Evolutionary conservation across 176 grass and related monocot species (phyloP).

Genomic region (Lolium perenne): DNA sequence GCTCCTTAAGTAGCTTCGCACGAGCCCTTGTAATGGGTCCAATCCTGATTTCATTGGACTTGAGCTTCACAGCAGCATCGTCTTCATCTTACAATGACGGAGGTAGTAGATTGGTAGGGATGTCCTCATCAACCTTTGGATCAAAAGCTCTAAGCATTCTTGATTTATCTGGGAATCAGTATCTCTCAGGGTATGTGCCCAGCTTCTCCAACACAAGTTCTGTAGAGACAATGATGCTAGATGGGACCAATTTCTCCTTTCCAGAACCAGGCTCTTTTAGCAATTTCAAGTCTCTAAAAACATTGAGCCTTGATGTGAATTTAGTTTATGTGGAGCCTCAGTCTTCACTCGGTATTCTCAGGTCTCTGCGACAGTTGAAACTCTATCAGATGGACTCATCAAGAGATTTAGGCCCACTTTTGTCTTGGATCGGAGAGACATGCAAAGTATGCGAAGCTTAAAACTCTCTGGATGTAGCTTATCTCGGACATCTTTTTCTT

Average conservation of each 20-base stretch:
- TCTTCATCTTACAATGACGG: too few relatives aligned
- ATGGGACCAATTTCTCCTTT: not conserved
- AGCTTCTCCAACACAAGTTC: not conserved
- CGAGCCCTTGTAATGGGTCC: too few relatives aligned
- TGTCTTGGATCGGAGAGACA: not conserved
- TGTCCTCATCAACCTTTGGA: slow-evolving; percentile 33
- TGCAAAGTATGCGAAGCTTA: not conserved
- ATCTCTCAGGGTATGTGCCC: slow-evolving; percentile 9
- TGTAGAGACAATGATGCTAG: not conserved
- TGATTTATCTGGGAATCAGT: slow-evolving; percentile 28
- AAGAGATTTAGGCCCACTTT: not conserved
- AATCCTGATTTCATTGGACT: too few relatives aligned
- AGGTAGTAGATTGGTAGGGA: too few relatives aligned
- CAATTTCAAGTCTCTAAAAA: not conserved
- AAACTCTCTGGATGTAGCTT: fast-evolving
- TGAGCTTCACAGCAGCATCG: too few relatives aligned
- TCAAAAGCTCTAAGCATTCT: slow-evolving; percentile 22
- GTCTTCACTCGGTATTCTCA: not conserved
- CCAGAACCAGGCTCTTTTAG: not conserved
- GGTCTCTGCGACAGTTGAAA: not conserved
- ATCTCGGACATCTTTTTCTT: not conserved
- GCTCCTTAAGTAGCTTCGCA: too few relatives aligned
- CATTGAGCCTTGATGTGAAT: not conserved
- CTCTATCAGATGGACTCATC: not conserved
- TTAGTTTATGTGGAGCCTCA: not conserved